Conservation (phyloP, 306 rosid species). For the Cicer judaicum region DNA sequence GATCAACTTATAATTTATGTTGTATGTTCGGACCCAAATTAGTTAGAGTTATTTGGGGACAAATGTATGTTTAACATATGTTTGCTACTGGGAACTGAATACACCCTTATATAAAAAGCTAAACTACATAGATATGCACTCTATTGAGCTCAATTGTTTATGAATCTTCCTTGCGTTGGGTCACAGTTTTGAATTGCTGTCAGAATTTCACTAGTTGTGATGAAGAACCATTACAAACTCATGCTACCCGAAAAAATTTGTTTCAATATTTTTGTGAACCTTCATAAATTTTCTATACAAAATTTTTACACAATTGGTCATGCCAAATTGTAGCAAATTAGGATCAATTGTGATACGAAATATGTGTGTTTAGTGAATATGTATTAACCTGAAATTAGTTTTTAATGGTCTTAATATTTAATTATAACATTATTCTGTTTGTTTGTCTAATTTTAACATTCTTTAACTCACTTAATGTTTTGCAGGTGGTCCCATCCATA, state of each 20-base stretch:
- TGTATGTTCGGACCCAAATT: not conserved
- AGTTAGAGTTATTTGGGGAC: not conserved
- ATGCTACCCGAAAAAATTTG: not conserved
- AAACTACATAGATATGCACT: not conserved
- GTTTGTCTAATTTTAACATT: constrained; percentile 16
- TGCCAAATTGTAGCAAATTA: not conserved
- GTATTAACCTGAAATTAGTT: constrained; percentile 9
- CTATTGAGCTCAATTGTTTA: constrained; percentile 29
- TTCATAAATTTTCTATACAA: not conserved
- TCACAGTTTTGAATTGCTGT: not conserved
- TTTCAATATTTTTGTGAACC: not conserved
- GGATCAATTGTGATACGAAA: not conserved
- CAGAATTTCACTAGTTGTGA: not conserved
- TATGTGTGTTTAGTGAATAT: constrained; percentile 9
- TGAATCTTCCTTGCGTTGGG: not conserved
- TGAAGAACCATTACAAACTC: constrained; percentile 1
- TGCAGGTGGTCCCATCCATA: constrained; percentile 97
- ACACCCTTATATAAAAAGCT: not conserved
- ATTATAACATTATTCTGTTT: not conserved
- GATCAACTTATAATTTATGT: constrained; percentile 13
- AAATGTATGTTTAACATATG: not conserved
- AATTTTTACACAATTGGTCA: not conserved
- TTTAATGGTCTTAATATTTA: constrained; percentile 10
- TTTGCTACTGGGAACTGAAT: not conserved
- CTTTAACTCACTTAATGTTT: constrained; percentile 39